Evolutionary conservation across 306 rosid genomes (phyloP), one percentile per base, ranked within the genome.

Genomic region (Acacia crassicarpa): DNA sequence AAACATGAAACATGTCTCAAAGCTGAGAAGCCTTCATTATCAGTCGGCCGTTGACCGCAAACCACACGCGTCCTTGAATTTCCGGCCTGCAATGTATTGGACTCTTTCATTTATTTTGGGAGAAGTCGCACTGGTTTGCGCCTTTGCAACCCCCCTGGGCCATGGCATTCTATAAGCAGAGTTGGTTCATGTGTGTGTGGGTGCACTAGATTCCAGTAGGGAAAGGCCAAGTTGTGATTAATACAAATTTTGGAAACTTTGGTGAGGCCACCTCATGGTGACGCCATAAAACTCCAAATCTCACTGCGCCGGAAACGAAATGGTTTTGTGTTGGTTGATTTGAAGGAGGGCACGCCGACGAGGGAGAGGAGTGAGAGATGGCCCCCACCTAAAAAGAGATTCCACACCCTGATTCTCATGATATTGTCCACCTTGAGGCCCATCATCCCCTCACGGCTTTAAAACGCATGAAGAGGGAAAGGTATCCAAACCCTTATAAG

Each of bases 351-450:
- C 88, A 83, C 80, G 88, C 87, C 65, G 76, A 78, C 71, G 80
- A n/a, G 62, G 5, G 13, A 2, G 80, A n/a, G 62, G 5, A 40
- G 53, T 49, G 13, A 56, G 25, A 56, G 30, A 30, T 67, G 82
- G 88, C 61, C 85, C 90, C 84, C 87, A 72, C 71, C 11, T 78
- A 1, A 23, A 75, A 70, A 74, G 82, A 87, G 87, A 85, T 87
- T 87, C 86, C 63, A 32, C 65, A 17, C 9, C 84, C 79, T 41
- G 54, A 79, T 5, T 9, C 33, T 32, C 33, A 1, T 32, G 33
- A 32, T 32, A 32, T 32, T 32, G 3, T 32, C 2, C 3, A 2
- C 33, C 2, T 32, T 32, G 33, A 2, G 33, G 33, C 33, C 3
- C 33, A 2, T 32, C 1, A 32, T 1, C 33, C 33, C 33, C 33